These are phyloP conservation scores for Nitzschia palea DNA, from an alignment of 108 stramenopile genomes.

Conservation along the genomic window DNA sequence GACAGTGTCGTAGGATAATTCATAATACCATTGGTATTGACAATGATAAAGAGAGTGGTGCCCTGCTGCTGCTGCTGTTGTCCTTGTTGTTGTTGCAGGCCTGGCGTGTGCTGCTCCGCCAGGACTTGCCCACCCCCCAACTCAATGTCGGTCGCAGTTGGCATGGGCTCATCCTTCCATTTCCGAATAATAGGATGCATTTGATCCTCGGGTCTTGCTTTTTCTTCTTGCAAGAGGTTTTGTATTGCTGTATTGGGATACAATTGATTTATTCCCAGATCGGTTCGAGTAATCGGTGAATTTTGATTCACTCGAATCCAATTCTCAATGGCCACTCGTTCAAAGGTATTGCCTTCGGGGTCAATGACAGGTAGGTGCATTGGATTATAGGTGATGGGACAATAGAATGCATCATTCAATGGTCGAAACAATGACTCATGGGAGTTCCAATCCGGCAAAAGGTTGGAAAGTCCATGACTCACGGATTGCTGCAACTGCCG, in stretches of 20 bases:
- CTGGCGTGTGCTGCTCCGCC: no score
- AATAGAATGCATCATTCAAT: conserved; percentile 21
- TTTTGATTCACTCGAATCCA: conserved; percentile 18
- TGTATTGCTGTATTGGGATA: conserved; percentile 26
- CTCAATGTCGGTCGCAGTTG: conserved; percentile 5
- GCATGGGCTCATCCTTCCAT: conserved; percentile 7
- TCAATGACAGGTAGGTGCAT: conserved; percentile 25
- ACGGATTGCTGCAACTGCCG: background rate
- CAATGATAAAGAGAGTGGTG: background rate
- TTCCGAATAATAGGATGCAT: conserved; percentile 17
- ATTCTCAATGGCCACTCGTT: conserved; percentile 26
- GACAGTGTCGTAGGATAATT: background rate
- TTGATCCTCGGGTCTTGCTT: background rate
- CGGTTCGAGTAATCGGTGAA: conserved; percentile 12
- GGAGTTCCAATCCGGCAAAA: background rate
- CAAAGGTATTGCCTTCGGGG: conserved; percentile 33
- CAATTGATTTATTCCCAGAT: background rate
- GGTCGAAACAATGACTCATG: background rate
- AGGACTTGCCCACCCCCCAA: conserved; percentile 1
- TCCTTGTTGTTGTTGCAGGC: conserved; percentile 4
- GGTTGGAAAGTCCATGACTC: background rate
- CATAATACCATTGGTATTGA: background rate
- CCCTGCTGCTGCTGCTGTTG: background rate
- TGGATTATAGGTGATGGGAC: conserved; percentile 21
- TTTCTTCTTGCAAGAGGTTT: conserved; percentile 11